A percentile compares a stretch with the other conserved stretches of the same genome.
These are phyloP conservation scores for Botrytis deweyae DNA, from an alignment of 2,329 filamentous ascomycete species.

Conservation along the genomic window DNA sequence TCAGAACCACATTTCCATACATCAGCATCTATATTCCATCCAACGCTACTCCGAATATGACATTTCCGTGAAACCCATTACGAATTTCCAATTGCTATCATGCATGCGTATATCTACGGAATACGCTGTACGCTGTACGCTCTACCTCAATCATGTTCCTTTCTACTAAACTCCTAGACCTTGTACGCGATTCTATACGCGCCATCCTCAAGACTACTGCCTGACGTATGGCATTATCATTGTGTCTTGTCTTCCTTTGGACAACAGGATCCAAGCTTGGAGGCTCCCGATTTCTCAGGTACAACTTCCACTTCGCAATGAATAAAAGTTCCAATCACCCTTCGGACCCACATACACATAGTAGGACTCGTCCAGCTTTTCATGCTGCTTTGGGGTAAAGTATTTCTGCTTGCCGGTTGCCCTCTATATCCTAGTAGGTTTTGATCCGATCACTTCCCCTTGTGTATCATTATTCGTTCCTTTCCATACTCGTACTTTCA, in stretches of 20 bases:
- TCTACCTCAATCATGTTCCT: not conserved
- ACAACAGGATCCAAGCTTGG: not conserved
- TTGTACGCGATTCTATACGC: not conserved
- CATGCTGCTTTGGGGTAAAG: not conserved
- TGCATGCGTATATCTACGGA: not conserved
- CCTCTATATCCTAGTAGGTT: constrained; percentile 4
- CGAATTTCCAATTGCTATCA: not conserved
- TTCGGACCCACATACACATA: not conserved
- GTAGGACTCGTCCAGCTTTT: not conserved
- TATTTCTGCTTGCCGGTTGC: not conserved
- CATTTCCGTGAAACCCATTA: not conserved
- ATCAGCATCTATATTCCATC: not conserved
- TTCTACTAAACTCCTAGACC: not conserved
- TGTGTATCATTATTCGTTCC: not conserved
- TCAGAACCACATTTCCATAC: not conserved
- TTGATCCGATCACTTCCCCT: not conserved
- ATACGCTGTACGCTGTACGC: not conserved
- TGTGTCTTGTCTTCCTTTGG: not conserved
- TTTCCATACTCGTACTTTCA: not conserved
- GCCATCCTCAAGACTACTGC: not conserved
- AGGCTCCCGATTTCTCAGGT: not conserved
- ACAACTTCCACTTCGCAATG: not conserved
- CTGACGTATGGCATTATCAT: not conserved
- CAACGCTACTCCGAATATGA: not conserved
- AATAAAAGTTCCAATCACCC: not conserved